Evolutionary conservation across 78 protist species (phyloP), one percentile per base, ranked within the genome.

Genomic region (Speleostelium caveatum): DNA sequence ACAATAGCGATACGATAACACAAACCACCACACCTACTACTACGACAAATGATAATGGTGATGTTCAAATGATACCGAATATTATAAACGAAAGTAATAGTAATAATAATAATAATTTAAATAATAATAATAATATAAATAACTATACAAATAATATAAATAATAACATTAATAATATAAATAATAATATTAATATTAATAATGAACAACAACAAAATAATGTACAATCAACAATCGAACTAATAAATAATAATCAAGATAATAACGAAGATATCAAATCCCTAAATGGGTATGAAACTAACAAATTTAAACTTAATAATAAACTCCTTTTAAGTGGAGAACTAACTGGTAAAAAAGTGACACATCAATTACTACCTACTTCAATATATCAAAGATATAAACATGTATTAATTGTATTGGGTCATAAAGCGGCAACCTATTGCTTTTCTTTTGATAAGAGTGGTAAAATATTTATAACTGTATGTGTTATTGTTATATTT

Each of bases 351-450:
- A 55, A 28, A 33, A 33, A 21, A 19, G 1, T 1, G 39, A 10
- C 75, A 41, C n/a, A 49, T 8, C 6, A 4, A 22, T 68, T 35
- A 36, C 33, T 67, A 19, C 89, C 51, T 35, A 63, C 66, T 14
- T 12, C 21, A 35, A 24, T 26, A 3, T 78, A 62, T 33, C 22
- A 32, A 56, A 26, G 59, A 51, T 74, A 56, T 83, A 58, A 58
- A 51, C 53, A 36, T 21, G 38, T 32, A 68, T 3, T n/a, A 45
- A 69, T 42, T 69, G 91, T 83, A 5, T 51, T 36, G 21, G 91
- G 80, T n/a, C 91, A 83, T 42, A 69, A 58, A 39, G 68, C 91
- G 33, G 71, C 91, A 56, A 69, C 73, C n/a, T 83, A 83, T 69
- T 83, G 91, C 59, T 83, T 83, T 33, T 6, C 22, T 8, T 83